A percentile compares a stretch with the other conserved stretches of the same genome.
These are phyloP conservation scores for Ceratopteris richardii DNA, from an alignment of 75 land plant species.

Conservation along the genomic window DNA sequence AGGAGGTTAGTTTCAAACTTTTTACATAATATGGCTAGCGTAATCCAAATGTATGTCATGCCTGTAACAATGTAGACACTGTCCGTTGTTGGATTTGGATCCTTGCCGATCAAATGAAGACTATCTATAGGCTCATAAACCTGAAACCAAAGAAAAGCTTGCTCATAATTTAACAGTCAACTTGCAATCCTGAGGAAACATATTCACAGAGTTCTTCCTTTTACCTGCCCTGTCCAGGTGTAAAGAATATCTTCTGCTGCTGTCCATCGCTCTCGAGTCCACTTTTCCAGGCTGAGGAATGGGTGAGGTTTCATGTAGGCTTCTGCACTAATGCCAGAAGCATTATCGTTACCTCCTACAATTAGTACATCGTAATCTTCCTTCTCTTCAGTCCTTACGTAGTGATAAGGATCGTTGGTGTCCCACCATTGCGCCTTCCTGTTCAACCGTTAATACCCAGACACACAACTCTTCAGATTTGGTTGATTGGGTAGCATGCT, in stretches of 20 bases:
- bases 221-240: constrained; percentile 37
- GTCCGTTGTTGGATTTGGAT: constrained; percentile 8
- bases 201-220: too few species aligned
- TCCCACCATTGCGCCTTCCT: constrained; percentile 41
- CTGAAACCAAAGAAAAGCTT: constrained; percentile 3
- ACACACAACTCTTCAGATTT: too few species aligned
- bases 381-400: constrained; percentile 24
- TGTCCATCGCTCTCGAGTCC: constrained; percentile 31
- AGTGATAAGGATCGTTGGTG: constrained; percentile 30
- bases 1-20: too few species aligned
- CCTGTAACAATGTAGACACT: too few species aligned
- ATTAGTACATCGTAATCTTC: constrained; percentile 27
- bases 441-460: too few species aligned
- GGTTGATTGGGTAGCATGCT: too few species aligned
- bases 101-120: constrained; percentile 27
- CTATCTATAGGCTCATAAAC: constrained; percentile 28
- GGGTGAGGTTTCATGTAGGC: constrained; percentile 18
- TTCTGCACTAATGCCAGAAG: constrained; percentile 24
- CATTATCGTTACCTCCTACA: constrained; percentile 36
- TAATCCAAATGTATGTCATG: too few species aligned
- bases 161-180: background rate
- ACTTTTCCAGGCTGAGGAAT: constrained; percentile 16
- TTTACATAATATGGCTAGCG: too few species aligned
- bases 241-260: constrained; percentile 31
- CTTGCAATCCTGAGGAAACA: background rate